phyloP scores from a whole-genome alignment of 805 yeast species.

The Myxozyma kluyveri region DNA sequence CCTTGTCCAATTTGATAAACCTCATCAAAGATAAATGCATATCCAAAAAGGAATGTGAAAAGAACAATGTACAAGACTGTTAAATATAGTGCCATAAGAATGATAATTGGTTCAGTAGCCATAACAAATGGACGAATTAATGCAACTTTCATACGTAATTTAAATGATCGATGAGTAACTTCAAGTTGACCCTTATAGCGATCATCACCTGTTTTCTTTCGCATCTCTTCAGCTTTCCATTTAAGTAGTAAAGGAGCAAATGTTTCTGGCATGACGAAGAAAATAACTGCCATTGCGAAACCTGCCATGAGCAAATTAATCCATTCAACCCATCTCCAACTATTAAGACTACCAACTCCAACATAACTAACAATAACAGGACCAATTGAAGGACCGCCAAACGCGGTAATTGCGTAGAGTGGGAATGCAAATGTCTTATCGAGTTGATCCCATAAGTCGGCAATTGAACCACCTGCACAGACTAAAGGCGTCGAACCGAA shows the following conservation, averaged over 20 bases:
- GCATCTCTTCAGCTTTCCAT: constrained; percentile 59
- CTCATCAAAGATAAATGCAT: constrained; percentile 52
- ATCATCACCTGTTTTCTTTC: constrained; percentile 45
- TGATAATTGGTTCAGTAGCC: constrained; percentile 56
- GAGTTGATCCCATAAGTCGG: constrained; percentile 57
- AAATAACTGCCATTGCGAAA: constrained; percentile 39
- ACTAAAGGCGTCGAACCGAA: constrained; percentile 81
- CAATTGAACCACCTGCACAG: constrained; percentile 80
- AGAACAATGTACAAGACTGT: constrained; percentile 57
- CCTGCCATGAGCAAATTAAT: constrained; percentile 60
- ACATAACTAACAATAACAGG: constrained; percentile 66
- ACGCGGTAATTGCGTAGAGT: constrained; percentile 25
- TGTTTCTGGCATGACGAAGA: constrained; percentile 71
- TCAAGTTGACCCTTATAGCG: constrained; percentile 46
- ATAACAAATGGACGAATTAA: constrained; percentile 53
- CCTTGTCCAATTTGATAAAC: constrained; percentile 46
- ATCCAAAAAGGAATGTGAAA: constrained; percentile 58
- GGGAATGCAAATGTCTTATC: constrained; percentile 27
- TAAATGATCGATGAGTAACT: constrained; percentile 38
- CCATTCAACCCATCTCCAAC: constrained; percentile 79
- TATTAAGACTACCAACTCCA: constrained; percentile 53
- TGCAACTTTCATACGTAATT: constrained; percentile 46
- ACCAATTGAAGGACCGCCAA: constrained; percentile 67
- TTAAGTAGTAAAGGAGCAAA: constrained; percentile 79
- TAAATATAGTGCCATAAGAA: constrained; percentile 53